Evolutionary conservation across 116 monocot species (phyloP), one percentile per base, ranked within the genome.

Genomic region (Posidonia oceanica): DNA sequence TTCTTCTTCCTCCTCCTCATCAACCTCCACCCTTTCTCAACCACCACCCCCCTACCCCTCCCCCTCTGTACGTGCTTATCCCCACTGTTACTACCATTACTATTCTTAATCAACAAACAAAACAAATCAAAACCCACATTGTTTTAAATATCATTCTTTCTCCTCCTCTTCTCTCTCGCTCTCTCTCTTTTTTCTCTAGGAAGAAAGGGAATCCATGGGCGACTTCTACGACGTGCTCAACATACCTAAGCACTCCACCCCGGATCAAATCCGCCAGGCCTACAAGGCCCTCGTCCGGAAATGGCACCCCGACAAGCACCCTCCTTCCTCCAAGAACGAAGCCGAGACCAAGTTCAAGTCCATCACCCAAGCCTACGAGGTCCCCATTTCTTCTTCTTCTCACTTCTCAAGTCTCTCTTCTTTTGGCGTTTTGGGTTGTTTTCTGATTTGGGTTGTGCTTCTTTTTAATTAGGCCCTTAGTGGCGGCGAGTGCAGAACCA

Each of bases 281-380:
- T 97, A 92, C 84, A 92, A 82, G 55, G 69, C 78, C 42, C 87
- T 89, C 14, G 93, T 82, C 54, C 78, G 77, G 71, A 87, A 85
- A 85, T 97, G 97, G 97, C 97, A 97, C 74, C 97, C 97, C 5
- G 97, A 97, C 76, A 97, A 97, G 75, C 89, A 97, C 77, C 96
- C 96, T 5, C 78, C 83, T 57, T 83, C 89, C n/a, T 79, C 85
- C 58, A 86, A 87, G 67, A 72, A 65, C n/a, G 83, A 92, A 60
- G 97, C 93, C 16, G 97, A 97, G 73, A 81, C 97, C 54, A 80
- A 71, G 54, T 97, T 97, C 87, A 92, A 87, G 66, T 78, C 92
- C 76, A 92, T 97, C 81, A 75, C 87, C 11, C 75, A 97, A 58
- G 97, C 97, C 37, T 97, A 97, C 57, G 87, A 89, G 85, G 97